phyloP scores from a whole-genome alignment of 2,329 filamentous ascomycete species.

The Penicillium sp. region DNA sequence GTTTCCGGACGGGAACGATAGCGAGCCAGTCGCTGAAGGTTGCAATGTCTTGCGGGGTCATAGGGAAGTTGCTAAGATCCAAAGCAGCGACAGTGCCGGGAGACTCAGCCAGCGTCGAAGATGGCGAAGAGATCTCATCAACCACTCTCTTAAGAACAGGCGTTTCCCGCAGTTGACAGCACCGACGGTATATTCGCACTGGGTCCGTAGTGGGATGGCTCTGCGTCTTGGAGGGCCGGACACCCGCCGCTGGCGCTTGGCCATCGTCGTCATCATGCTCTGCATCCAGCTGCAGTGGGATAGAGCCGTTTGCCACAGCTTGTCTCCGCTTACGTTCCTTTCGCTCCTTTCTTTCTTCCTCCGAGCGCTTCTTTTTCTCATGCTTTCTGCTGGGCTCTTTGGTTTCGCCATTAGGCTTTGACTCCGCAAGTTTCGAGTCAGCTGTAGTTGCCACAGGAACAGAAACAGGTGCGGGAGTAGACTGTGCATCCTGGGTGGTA shows the following conservation, averaged over 20 bases:
- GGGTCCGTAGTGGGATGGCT: conserved; percentile 81
- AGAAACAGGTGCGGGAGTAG: background rate
- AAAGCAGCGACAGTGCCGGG: conserved; percentile 76
- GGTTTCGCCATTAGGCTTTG: conserved; percentile 25
- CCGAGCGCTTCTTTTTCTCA: conserved; percentile 93
- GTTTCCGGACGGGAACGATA: conserved; percentile 81
- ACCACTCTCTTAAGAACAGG: conserved; percentile 88
- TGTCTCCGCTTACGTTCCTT: conserved; percentile 82
- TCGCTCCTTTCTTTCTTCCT: conserved; percentile 85
- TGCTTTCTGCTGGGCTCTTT: conserved; percentile 65
- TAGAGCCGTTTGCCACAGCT: conserved; percentile 79
- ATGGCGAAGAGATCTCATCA: conserved; percentile 71
- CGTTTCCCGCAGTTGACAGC: conserved; percentile 89
- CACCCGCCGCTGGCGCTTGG: conserved; percentile 30
- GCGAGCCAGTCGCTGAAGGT: conserved; percentile 92
- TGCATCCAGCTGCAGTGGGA: conserved; percentile 76
- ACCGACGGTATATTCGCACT: conserved; percentile 84
- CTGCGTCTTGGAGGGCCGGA: conserved; percentile 51
- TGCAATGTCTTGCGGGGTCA: conserved; percentile 76
- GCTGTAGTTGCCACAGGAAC: conserved; percentile 3
- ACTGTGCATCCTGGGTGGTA: conserved; percentile 4
- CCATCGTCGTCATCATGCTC: conserved; percentile 60
- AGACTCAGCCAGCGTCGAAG: conserved; percentile 58
- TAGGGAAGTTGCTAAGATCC: conserved; percentile 76
- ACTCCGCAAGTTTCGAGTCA: conserved; percentile 14